Evolutionary conservation across 169 alveolate species (phyloP).

Genomic region (Plasmodium inui): DNA sequence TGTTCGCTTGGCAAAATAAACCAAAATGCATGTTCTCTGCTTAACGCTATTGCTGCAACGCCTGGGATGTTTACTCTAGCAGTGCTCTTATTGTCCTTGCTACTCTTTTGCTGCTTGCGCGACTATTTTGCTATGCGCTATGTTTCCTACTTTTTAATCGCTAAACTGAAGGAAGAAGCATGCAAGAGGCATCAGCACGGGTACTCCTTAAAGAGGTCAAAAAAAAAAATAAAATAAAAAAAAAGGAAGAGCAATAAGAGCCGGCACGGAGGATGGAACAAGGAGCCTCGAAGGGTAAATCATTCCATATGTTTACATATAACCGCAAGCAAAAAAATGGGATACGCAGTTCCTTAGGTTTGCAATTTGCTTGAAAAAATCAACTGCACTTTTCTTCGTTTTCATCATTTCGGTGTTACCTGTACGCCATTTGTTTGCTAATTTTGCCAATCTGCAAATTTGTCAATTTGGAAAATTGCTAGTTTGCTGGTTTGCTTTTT

Average conservation of each 20-base stretch:
- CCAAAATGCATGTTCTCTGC: not conserved
- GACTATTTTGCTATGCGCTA: not conserved
- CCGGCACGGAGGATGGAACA: not conserved
- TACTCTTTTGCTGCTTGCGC: not conserved
- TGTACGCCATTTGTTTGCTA: not conserved
- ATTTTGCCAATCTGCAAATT: not conserved
- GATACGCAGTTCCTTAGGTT: not conserved
- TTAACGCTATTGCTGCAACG: not conserved
- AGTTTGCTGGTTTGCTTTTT: not conserved
- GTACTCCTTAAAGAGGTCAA: slow-evolving; percentile 9
- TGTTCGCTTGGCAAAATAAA: not conserved
- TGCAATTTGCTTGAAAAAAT: not conserved
- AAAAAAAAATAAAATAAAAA: slow-evolving; percentile 4
- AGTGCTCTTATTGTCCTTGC: not conserved
- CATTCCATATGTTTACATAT: not conserved
- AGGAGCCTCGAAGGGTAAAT: not conserved
- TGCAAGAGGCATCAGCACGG: not conserved
- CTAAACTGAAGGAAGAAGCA: not conserved
- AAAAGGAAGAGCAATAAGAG: not conserved
- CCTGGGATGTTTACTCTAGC: not conserved
- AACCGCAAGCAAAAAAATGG: not conserved
- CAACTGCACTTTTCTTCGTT: not conserved
- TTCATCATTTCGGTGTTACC: not conserved
- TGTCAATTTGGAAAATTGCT: not conserved
- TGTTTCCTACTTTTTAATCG: not conserved